Conservation (phyloP, 2,329 filamentous ascomycete genomes). For the Claviceps spartinae region DNA sequence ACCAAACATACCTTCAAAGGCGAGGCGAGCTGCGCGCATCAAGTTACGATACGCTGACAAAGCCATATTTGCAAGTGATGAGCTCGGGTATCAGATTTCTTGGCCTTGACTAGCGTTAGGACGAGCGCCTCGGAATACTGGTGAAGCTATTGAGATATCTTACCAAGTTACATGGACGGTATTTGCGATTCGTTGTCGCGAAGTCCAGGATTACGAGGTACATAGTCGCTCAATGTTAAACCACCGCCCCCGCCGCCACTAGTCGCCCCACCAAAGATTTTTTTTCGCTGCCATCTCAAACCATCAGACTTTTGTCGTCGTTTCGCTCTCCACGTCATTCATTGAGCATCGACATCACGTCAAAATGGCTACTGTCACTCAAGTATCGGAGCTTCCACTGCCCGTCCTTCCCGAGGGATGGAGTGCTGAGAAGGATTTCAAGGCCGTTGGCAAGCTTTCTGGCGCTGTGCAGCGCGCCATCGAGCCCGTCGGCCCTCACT, state of each 20-base stretch:
- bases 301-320: not conserved
- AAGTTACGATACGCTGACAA: slow-evolving; percentile 68
- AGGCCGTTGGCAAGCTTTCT: slow-evolving; percentile 64
- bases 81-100: not conserved
- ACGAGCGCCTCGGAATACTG: no score
- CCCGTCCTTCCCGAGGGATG: slow-evolving; percentile 69
- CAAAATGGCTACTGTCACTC: slow-evolving; percentile 50
- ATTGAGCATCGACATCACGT: slow-evolving; percentile 3
- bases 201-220: not conserved
- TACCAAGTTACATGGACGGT: no score
- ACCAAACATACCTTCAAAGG: slow-evolving; percentile 57
- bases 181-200: not conserved
- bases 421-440: slow-evolving; percentile 85
- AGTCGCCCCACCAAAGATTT: not conserved
- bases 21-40: slow-evolving; percentile 65
- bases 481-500: slow-evolving; percentile 93
- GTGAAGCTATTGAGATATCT: no score
- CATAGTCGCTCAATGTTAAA: not conserved
- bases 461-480: slow-evolving; percentile 71
- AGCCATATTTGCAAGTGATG: slow-evolving; percentile 35
- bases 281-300: not conserved
- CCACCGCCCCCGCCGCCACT: no score
- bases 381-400: slow-evolving; percentile 47
- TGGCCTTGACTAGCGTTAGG: no score
- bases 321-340: slow-evolving; percentile 8